phyloP scores from a whole-genome alignment of 768 basidiomycete species.

The Rhizopogon vesiculosus region DNA sequence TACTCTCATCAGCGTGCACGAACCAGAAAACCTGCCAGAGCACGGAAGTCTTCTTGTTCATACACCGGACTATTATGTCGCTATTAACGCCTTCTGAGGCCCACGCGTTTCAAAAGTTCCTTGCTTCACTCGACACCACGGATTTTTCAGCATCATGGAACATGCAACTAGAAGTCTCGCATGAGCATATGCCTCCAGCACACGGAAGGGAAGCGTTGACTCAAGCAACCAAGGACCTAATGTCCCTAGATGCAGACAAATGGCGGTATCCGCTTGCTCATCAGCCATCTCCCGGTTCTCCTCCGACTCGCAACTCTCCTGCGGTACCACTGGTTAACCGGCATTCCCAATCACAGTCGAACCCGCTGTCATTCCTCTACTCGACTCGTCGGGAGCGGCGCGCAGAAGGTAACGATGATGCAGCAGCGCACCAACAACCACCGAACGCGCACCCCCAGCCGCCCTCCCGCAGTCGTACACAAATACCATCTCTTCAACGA shows the following conservation, averaged over 20 bases:
- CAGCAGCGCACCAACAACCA: neutral
- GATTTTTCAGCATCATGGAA: constrained; percentile 45
- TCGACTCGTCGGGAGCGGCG: constrained; percentile 15
- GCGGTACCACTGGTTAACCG: constrained; percentile 8
- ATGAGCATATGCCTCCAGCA: constrained; percentile 45
- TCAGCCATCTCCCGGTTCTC: constrained; percentile 1
- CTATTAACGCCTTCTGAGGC: constrained; percentile 65
- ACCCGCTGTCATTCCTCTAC: constrained; percentile 11
- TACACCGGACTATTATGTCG: constrained; percentile 36
- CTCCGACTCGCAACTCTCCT: neutral
- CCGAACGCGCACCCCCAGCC: neutral
- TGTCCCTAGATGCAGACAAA: constrained; percentile 54
- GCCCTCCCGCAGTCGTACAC: constrained; percentile 8
- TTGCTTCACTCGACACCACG: constrained; percentile 47
- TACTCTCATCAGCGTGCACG: neutral
- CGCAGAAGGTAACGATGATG: constrained; percentile 3
- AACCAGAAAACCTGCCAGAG: neutral
- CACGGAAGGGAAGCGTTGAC: constrained; percentile 62
- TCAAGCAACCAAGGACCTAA: constrained; percentile 81
- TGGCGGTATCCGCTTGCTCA: constrained; percentile 30
- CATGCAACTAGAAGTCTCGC: constrained; percentile 28
- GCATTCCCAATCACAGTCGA: constrained; percentile 14
- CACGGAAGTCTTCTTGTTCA: neutral
- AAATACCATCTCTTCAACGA: constrained; percentile 14
- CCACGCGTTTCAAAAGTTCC: constrained; percentile 64